phyloP scores from a whole-genome alignment of 1,284 basidiomycete genomes.

The Sanguinoderma infundibulare region DNA sequence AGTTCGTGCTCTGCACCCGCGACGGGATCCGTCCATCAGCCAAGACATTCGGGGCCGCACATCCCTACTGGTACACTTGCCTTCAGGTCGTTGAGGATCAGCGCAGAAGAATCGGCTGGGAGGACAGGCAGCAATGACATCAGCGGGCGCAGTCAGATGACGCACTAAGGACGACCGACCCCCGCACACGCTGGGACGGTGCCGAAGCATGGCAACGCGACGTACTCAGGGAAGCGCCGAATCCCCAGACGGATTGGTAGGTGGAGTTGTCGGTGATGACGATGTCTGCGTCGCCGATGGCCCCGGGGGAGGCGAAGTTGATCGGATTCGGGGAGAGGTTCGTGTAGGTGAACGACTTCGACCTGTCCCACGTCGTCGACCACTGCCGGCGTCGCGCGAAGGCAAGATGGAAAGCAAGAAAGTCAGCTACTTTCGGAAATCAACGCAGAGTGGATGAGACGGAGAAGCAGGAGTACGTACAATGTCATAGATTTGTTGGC shows the following conservation, averaged over 20 bases:
- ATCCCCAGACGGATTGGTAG: constrained; percentile 53
- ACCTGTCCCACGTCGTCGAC: constrained; percentile 42
- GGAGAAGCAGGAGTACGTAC: constrained; percentile 10
- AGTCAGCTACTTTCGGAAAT: neutral
- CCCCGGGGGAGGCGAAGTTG: constrained; percentile 43
- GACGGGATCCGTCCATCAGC: neutral
- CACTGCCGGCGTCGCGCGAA: constrained; percentile 30
- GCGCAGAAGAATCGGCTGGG: constrained; percentile 55
- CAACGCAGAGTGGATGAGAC: neutral
- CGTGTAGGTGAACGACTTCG: constrained; percentile 37
- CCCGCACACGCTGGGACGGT: constrained; percentile 12
- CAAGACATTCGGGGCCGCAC: neutral
- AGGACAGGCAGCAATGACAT: neutral
- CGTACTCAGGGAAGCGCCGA: constrained; percentile 51
- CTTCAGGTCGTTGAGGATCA: constrained; percentile 49
- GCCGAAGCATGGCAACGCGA: neutral
- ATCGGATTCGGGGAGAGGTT: constrained; percentile 36
- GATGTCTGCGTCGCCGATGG: constrained; percentile 49
- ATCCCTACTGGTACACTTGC: constrained; percentile 27
- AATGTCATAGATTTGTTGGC: constrained; percentile 27
- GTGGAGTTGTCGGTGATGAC: constrained; percentile 43
- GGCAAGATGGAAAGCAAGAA: neutral
- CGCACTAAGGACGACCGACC: constrained; percentile 2
- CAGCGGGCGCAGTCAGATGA: constrained; percentile 6
- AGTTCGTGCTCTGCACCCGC: constrained; percentile 40